Evolutionary conservation across 208 protist species (phyloP).

Genomic region (Blechomonas ayalai): DNA sequence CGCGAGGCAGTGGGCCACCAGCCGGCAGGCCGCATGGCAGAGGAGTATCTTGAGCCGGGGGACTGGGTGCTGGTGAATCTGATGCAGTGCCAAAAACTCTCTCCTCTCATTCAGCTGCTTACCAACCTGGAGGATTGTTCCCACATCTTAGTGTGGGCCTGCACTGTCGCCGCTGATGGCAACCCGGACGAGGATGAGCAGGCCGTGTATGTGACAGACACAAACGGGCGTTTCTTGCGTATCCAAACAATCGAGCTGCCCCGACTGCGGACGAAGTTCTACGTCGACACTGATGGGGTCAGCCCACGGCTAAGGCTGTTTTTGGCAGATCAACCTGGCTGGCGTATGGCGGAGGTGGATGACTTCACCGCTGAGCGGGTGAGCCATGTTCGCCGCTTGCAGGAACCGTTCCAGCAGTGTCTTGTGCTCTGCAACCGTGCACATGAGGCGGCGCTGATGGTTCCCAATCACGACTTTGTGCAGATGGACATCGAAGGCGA

Average conservation of each 20-base stretch:
- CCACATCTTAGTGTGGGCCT: slow-evolving; percentile 88
- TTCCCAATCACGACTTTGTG: slow-evolving; percentile 71
- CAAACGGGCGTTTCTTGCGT: slow-evolving; percentile 8
- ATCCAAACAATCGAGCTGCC: slow-evolving; percentile 85
- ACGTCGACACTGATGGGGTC: slow-evolving; percentile 37
- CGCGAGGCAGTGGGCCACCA: slow-evolving; percentile 5
- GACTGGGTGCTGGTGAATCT: slow-evolving; percentile 46
- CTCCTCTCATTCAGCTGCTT: slow-evolving; percentile 42
- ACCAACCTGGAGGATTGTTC: slow-evolving; percentile 74
- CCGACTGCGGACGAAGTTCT: slow-evolving; percentile 79
- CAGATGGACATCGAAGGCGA: slow-evolving; percentile 35
- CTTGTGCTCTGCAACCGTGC: slow-evolving; percentile 54
- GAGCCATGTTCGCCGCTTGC: slow-evolving; percentile 21
- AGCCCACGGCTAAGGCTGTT: slow-evolving; percentile 45
- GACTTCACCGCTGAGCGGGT: slow-evolving; percentile 12
- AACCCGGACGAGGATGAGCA: slow-evolving; percentile 1
- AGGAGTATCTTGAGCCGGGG: background rate
- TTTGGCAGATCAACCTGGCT: slow-evolving; percentile 68
- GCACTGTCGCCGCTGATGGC: slow-evolving; percentile 6
- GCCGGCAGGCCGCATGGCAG: slow-evolving; percentile 1
- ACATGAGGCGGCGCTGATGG: slow-evolving; percentile 48
- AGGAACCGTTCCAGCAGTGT: slow-evolving; percentile 50
- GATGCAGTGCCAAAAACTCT: slow-evolving; percentile 19
- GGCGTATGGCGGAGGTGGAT: slow-evolving; percentile 48
- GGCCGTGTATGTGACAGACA: slow-evolving; percentile 1